Evolutionary conservation across 208 protist genomes (phyloP).

Genomic region (Blechomonas ayalai): DNA sequence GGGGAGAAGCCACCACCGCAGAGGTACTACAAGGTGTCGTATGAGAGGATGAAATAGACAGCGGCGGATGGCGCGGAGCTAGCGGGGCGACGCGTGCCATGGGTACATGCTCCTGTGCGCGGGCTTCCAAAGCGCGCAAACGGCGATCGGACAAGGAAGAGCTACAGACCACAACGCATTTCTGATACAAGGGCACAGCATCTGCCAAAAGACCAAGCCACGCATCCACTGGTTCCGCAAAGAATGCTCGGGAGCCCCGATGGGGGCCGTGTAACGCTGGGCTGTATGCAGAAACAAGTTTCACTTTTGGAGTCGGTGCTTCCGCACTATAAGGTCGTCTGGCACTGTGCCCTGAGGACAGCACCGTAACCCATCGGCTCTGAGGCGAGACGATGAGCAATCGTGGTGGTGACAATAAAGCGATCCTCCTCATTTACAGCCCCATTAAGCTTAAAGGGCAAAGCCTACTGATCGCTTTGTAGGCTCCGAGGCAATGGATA

Average conservation of each 20-base stretch:
- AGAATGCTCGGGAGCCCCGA: constrained; percentile 20
- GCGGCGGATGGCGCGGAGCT: too few species aligned
- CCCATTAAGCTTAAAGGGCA: too few species aligned
- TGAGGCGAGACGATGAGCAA: too few species aligned
- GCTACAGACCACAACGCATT: constrained; percentile 53
- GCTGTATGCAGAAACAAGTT: constrained; percentile 32
- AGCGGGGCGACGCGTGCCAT: constrained; percentile 25
- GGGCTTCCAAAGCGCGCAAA: constrained; percentile 16
- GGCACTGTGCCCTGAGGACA: too few species aligned
- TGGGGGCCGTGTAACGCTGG: constrained; percentile 43
- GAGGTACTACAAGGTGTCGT: not conserved
- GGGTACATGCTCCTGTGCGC: constrained; percentile 45
- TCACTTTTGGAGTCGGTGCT: too few species aligned
- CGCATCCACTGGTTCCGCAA: constrained; percentile 57
- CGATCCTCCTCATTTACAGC: too few species aligned
- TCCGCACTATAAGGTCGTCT: too few species aligned
- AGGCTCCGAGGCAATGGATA: too few species aligned
- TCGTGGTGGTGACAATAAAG: too few species aligned
- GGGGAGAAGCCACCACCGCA: constrained; percentile 4
- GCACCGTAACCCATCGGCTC: too few species aligned
- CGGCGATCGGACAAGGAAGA: constrained; percentile 20
- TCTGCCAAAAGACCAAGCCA: constrained; percentile 69
- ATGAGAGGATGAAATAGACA: too few species aligned
- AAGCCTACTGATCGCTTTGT: too few species aligned
- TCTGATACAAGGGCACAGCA: constrained; percentile 68